phyloP scores from a whole-genome alignment of 192 early-diverging fungal species.

The Coemansia sp. region DNA sequence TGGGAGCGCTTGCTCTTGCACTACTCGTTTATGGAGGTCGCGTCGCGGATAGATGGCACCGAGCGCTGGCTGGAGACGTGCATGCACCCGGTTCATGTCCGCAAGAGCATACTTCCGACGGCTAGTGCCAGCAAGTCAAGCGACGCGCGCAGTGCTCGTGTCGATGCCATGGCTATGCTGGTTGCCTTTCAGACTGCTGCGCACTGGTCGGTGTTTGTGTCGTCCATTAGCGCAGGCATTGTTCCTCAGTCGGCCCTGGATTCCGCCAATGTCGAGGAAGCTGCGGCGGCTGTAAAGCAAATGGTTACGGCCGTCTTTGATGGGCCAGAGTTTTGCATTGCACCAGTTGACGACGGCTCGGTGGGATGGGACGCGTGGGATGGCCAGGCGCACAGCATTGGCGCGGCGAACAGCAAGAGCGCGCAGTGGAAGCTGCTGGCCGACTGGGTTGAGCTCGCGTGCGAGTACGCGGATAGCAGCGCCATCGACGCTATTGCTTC shows the following conservation, averaged over 20 bases:
- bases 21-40: slow-evolving; percentile 36
- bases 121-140: not conserved
- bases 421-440: slow-evolving; percentile 45
- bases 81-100: slow-evolving; percentile 29
- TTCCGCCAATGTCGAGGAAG: not conserved
- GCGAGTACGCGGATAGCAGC: slow-evolving; percentile 25
- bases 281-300: not conserved
- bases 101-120: slow-evolving; percentile 3
- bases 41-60: slow-evolving; percentile 28
- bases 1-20: slow-evolving; percentile 48
- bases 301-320: slow-evolving; percentile 21
- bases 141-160: slow-evolving; percentile 1
- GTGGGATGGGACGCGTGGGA: slow-evolving; percentile 40
- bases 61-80: slow-evolving; percentile 34
- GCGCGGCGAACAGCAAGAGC: slow-evolving; percentile 10
- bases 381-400: slow-evolving; percentile 42
- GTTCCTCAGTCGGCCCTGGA: slow-evolving; percentile 23
- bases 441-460: slow-evolving; percentile 46
- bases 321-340: not conserved
- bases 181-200: slow-evolving; percentile 49
- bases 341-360: not conserved
- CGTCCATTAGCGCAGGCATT: slow-evolving; percentile 23
- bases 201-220: slow-evolving; percentile 34
- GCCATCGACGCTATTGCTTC: slow-evolving; percentile 17
- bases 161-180: slow-evolving; percentile 23